Evolutionary conservation across 495 filamentous ascomycete genomes (phyloP).

Genomic region (Echria macrotheca): DNA sequence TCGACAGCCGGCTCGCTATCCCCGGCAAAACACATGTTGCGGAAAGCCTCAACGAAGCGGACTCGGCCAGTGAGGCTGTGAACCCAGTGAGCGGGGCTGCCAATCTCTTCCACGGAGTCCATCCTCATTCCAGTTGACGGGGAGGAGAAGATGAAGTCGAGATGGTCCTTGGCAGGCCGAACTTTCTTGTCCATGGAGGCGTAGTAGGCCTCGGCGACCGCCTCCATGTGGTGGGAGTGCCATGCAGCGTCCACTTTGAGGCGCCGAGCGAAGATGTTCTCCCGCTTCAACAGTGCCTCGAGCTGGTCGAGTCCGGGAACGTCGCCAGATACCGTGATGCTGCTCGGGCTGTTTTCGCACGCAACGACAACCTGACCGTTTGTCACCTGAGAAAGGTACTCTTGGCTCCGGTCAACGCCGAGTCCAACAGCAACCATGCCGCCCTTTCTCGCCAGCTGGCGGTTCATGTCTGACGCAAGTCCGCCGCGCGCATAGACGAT

Average conservation of each 20-base stretch:
- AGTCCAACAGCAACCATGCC: slow-evolving; percentile 43
- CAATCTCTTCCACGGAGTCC: slow-evolving; percentile 18
- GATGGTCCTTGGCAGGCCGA: slow-evolving; percentile 9
- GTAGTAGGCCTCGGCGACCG: slow-evolving; percentile 33
- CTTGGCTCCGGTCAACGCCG: slow-evolving; percentile 15
- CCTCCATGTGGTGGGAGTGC: slow-evolving; percentile 42
- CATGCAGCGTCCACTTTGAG: slow-evolving; percentile 39
- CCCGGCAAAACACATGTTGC: slow-evolving; percentile 23
- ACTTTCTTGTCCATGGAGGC: slow-evolving; percentile 23
- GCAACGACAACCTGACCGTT: slow-evolving; percentile 32
- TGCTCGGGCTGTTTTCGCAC: slow-evolving; percentile 44
- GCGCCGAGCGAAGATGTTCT: slow-evolving; percentile 29
- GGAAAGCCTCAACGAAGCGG: slow-evolving; percentile 37
- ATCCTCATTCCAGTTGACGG: slow-evolving; percentile 20
- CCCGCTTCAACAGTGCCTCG: slow-evolving; percentile 18
- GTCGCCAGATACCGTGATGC: slow-evolving; percentile 44
- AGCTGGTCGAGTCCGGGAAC: slow-evolving; percentile 29
- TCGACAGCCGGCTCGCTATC: slow-evolving; percentile 17
- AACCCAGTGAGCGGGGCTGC: slow-evolving; percentile 37
- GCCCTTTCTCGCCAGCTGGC: slow-evolving; percentile 24
- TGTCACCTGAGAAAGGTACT: slow-evolving; percentile 23
- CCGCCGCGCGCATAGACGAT: slow-evolving; percentile 38
- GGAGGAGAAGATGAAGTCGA: slow-evolving; percentile 22
- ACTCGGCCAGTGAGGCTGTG: slow-evolving; percentile 41
- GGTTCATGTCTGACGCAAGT: slow-evolving; percentile 18